Evolutionary conservation across 2,329 filamentous ascomycete species (phyloP), one percentile per base, ranked within the genome.

Genomic region (Talaromyces sp.): DNA sequence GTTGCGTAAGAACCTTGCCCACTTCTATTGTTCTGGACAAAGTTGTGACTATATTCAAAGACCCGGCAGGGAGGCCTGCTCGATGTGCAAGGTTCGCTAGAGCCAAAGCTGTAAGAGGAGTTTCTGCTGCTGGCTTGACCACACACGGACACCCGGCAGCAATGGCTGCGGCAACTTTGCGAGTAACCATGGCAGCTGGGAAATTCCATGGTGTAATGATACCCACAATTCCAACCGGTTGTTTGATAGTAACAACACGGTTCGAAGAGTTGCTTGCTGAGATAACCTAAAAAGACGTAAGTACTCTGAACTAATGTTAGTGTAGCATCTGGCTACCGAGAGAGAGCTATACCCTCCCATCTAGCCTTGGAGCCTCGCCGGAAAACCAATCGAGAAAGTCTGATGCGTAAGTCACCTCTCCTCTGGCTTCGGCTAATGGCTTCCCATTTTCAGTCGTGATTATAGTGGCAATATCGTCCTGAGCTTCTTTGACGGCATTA

Each of bases 31-130:
- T 63, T 7, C 29, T 81, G 0, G 92, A 19, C 17, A n/a, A 8
- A 10, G 6, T 85, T 1, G 92, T 96, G 66, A 98, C 84, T 64
- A 98, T 83, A 79, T 98, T 97, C 69, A 98, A 86, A 0, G 97
- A 93, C 38, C 94, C 94, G 73, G 89, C 89, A 40, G 95, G 95
- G 31, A 98, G 89, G n/a, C 95, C 94, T 13, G 94, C 94, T 17
- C 93, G 88, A 73, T 91, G 86, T 8, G 90, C 92, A 49, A 98
- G 86, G 78, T 97, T 93, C 0, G 91, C 92, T 22, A 98, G 80
- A 1, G 94, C 94, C 38, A 96, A 88, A 0, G 92, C 88, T 25
- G 93, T 96, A 76, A 94, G 94, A 0, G 94, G 94, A 0, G 95
- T 97, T 82, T 98, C 94, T 58, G 89, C 89, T 1, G 94, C 93